Evolutionary conservation across 2,329 filamentous ascomycete species (phyloP), one percentile per base, ranked within the genome.

Genomic region (Fusarium succisae): DNA sequence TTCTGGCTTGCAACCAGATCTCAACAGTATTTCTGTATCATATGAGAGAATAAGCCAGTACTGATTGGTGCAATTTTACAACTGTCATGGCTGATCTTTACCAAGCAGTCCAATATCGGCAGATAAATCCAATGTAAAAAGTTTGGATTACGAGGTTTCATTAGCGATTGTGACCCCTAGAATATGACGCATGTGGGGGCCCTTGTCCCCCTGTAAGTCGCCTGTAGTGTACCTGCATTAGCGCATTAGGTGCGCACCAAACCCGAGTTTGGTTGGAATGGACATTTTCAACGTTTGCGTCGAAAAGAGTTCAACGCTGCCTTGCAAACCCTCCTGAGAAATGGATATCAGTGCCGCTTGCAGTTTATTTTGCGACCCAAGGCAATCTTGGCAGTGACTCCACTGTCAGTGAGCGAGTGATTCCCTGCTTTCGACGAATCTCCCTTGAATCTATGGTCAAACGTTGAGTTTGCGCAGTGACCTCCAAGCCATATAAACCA

Each of bases 141-240:
- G 38, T 32, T 26, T 26, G 47, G 43, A 51, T 55, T 58, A 26
- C 35, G 50, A 70, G 66, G 66, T 70, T 70, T 48, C 67, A 70
- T 70, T 26, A 70, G 43, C 55, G 59, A 70, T 48, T 70, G 47
- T 66, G 47, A 70, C 66, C 67, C 67, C 67, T 38, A 30, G 68
- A 56, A 71, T 67, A 71, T 57, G 63, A 67, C 67, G 67, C 55
- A 63, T 59, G 62, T 67, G 67, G 69, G 56, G 67, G 56, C 41
- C 68, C 26, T 32, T 62, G 48, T 32, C 35, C 38, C 35, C 39
- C 38, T 62, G 35, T 35, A 47, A 38, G 50, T 26, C 48, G n/a
- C 15, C 30, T 44, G 41, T 53, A 51, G 43, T 45, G 69, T 71
- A 71, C 69, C 69, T 71, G 69, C 69, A 71, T 71, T 71, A 71